Percentiles rank a stretch among this genome's conserved stretches.
These are phyloP conservation scores for Excoecaria agallocha DNA, from an alignment of 345 rosid genomes.

Conservation along the genomic window DNA sequence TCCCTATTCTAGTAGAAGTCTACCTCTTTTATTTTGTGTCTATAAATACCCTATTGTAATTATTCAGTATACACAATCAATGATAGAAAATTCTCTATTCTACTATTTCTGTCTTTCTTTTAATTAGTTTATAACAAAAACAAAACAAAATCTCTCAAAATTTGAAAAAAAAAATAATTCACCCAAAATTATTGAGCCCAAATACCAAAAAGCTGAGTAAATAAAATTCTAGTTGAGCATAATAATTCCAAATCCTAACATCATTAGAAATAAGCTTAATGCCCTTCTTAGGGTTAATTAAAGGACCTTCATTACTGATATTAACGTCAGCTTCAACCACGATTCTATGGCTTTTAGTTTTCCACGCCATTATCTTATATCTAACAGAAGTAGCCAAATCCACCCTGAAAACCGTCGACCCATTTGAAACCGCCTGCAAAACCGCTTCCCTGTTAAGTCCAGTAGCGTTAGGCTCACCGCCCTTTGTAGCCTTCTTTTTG, in stretches of 20 bases:
- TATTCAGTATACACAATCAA: too few species aligned
- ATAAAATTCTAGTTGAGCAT: slow-evolving; percentile 12
- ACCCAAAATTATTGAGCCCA: slow-evolving; percentile 24
- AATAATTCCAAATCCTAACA: slow-evolving; percentile 13
- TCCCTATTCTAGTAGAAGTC: too few species aligned
- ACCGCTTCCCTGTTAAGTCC: slow-evolving; percentile 30
- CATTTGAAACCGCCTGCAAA: slow-evolving; percentile 35
- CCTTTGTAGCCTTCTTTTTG: slow-evolving; percentile 58
- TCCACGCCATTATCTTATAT: slow-evolving; percentile 58
- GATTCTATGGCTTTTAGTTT: slow-evolving; percentile 49
- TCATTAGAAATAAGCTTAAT: slow-evolving; percentile 52
- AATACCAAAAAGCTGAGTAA: slow-evolving; percentile 20
- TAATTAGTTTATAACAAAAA: too few species aligned
- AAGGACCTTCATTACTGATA: slow-evolving; percentile 42
- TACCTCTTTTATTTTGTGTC: too few species aligned
- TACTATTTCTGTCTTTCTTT: too few species aligned
- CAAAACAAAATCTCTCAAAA: too few species aligned
- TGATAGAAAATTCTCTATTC: too few species aligned
- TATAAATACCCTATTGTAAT: too few species aligned
- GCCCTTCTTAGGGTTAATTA: slow-evolving; percentile 19
- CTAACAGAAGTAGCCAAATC: slow-evolving; percentile 64
- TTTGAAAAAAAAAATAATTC: slow-evolving; percentile 3
- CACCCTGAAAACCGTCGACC: slow-evolving; percentile 47
- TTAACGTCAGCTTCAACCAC: slow-evolving; percentile 47
- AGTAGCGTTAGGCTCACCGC: neutral